These are phyloP conservation scores for Wickerhamomyces mucosus DNA, from an alignment of 805 yeast genomes.

Conservation along the genomic window DNA sequence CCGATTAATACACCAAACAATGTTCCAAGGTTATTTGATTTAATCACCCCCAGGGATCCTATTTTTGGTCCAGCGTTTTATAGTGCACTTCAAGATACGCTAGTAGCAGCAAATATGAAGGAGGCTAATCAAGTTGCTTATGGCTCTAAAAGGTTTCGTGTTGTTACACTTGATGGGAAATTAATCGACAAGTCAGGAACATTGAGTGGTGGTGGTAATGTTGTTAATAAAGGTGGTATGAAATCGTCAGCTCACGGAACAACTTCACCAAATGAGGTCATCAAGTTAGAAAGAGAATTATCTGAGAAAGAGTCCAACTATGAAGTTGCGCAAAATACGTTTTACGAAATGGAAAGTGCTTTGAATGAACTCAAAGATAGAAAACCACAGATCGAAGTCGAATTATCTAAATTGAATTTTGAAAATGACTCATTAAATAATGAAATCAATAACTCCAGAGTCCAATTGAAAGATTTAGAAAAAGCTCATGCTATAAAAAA, in stretches of 20 bases:
- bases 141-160: slow-evolving; percentile 72
- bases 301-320: slow-evolving; percentile 43
- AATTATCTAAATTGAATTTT: slow-evolving; percentile 46
- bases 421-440: slow-evolving; percentile 54
- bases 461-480: slow-evolving; percentile 30
- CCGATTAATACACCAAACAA: slow-evolving; percentile 63
- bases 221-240: slow-evolving; percentile 70
- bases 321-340: slow-evolving; percentile 39
- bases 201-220: slow-evolving; percentile 91
- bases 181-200: slow-evolving; percentile 91
- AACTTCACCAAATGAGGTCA: slow-evolving; percentile 49
- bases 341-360: slow-evolving; percentile 48
- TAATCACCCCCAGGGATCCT: slow-evolving; percentile 56
- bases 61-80: slow-evolving; percentile 83
- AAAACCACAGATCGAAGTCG: slow-evolving; percentile 59
- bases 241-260: slow-evolving; percentile 31
- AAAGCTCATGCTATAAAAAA: slow-evolving; percentile 12
- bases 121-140: slow-evolving; percentile 88
- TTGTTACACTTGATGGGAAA: slow-evolving; percentile 88
- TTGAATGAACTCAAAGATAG: slow-evolving; percentile 51
- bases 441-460: slow-evolving; percentile 40
- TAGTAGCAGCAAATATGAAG: slow-evolving; percentile 69
- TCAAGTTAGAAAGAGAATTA: slow-evolving; percentile 42
- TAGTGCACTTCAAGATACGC: slow-evolving; percentile 76
- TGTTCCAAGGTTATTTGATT: slow-evolving; percentile 77